Evolutionary conservation across 2,329 filamentous ascomycete genomes (phyloP).

Genomic region (Ophiostoma fasciatum): DNA sequence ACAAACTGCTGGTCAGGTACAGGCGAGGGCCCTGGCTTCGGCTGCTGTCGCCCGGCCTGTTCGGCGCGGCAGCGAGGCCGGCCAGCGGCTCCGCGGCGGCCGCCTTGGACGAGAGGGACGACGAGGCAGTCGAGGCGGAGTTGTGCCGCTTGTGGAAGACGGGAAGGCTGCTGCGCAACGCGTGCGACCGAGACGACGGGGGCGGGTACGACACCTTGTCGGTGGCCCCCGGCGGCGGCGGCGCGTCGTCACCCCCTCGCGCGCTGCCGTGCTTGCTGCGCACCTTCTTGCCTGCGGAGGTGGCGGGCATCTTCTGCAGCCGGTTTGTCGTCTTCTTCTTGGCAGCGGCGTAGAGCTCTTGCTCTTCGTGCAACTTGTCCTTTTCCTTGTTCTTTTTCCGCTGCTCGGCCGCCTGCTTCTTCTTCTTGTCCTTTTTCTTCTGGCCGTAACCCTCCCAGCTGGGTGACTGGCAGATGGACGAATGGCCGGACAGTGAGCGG

Average conservation of each 20-base stretch:
- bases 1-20: slow-evolving; percentile 6
- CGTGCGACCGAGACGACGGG: slow-evolving; percentile 18
- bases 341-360: neutral
- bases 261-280: too few relatives aligned
- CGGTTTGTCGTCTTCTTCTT: slow-evolving; percentile 18
- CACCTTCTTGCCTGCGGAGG: neutral
- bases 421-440: slow-evolving; percentile 38
- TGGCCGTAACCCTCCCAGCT: slow-evolving; percentile 44
- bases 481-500: slow-evolving; percentile 28
- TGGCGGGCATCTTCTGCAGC: too few relatives aligned
- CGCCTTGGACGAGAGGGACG: too few relatives aligned
- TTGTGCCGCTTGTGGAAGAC: slow-evolving; percentile 12
- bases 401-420: slow-evolving; percentile 27
- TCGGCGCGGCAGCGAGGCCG: too few relatives aligned
- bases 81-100: too few relatives aligned
- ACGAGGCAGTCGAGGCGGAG: slow-evolving; percentile 3
- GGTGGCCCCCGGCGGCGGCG: too few relatives aligned
- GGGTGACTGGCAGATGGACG: slow-evolving; percentile 45
- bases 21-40: slow-evolving; percentile 1
- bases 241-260: too few relatives aligned
- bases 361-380: too few relatives aligned
- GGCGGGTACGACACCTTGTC: slow-evolving; percentile 14
- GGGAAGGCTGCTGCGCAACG: slow-evolving; percentile 14
- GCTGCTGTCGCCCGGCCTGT: too few relatives aligned
- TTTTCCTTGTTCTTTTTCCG: slow-evolving; percentile 23